phyloP scores from a whole-genome alignment of 2,329 filamentous ascomycete genomes.

The Fusarium staphyleae region DNA sequence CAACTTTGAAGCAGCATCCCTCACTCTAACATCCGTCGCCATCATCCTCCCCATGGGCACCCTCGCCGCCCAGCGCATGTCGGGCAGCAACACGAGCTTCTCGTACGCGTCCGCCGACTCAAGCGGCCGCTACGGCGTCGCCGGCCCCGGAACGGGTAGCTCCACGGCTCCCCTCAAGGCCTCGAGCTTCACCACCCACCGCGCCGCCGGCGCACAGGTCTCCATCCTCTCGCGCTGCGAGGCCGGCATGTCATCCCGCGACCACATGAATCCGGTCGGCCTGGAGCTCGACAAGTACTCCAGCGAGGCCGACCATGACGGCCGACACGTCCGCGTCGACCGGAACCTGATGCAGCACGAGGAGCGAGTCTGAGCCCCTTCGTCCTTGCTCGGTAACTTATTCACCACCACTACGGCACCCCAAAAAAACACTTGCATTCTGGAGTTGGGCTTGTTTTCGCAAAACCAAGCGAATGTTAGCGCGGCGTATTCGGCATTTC shows the following conservation, averaged over 20 bases:
- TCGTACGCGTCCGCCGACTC: conserved; percentile 28
- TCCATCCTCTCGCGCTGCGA: conserved; percentile 41
- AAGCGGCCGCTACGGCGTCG: conserved; percentile 24
- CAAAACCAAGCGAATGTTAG: conserved; percentile 15
- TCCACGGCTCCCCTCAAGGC: conserved; percentile 36
- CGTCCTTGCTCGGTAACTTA: conserved; percentile 2
- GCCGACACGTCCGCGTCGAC: conserved; percentile 42
- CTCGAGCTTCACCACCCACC: conserved; percentile 30
- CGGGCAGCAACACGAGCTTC: conserved; percentile 43
- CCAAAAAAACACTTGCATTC: too few relatives aligned
- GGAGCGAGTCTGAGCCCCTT: conserved; percentile 39
- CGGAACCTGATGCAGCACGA: conserved; percentile 44
- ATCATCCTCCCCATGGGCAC: conserved; percentile 61
- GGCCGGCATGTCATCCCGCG: conserved; percentile 19
- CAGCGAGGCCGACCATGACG: conserved; percentile 35
- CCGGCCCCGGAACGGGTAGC: conserved; percentile 7
- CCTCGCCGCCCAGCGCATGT: conserved; percentile 56
- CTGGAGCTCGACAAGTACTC: conserved; percentile 45
- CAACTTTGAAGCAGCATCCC: conserved; percentile 58
- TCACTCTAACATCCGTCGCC: conserved; percentile 58
- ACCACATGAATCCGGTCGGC: conserved; percentile 39
- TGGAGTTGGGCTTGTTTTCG: conserved; percentile 5
- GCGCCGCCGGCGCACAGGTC: conserved; percentile 24
- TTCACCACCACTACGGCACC: too few relatives aligned
- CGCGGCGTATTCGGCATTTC: conserved; percentile 29